Base-by-base conservation (phyloP, 768 basidiomycete species). In the Naganishia randhawae region DNA sequence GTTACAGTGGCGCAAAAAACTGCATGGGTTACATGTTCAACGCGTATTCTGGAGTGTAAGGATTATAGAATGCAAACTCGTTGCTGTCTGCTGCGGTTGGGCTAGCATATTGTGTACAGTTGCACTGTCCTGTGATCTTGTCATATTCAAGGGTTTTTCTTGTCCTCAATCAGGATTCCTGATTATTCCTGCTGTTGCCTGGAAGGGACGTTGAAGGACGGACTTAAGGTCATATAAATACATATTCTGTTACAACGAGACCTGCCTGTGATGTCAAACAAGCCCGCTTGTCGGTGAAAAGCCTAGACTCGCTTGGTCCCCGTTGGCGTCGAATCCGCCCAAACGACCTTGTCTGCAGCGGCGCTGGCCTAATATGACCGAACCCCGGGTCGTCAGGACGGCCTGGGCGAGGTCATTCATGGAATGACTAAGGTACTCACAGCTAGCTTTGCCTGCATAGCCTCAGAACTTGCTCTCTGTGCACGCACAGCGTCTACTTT, bases 401-500 rank as follows among this genome's bases (percentile, higher is more conserved):
- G 16, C 11, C 1, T 50, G 35, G n/a, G 14, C 4, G n/a, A n/a
- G n/a, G n/a, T n/a, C n/a, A n/a, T n/a, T n/a, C n/a, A n/a, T n/a
- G n/a, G n/a, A n/a, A n/a, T 22, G 65, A 2, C 22, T 8, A 32
- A 48, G 6, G 16, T 29, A 74, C 75, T 69, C 48, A 74, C 75
- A 13, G 65, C 65, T 57, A 76, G 48, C 51, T 72, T 69, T 17
- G 68, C 71, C 61, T 67, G 64, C 69, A 75, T 69, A 27, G 62
- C 69, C 39, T 67, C 70, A 31, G 68, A 69, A 4, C 71, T 74
- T 45, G 66, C 73, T 67, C 78, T 52, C 65, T 77, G 75, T 3
- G 73, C 72, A 31, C 74, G 68, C 2, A 77, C 70, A 17, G 67
- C 71, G 41, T 79, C 78, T 48, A 79, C 73, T 68, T 79, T 76